Evolutionary conservation across 495 filamentous ascomycete genomes (phyloP).

Genomic region (Penicillium diatomitis): DNA sequence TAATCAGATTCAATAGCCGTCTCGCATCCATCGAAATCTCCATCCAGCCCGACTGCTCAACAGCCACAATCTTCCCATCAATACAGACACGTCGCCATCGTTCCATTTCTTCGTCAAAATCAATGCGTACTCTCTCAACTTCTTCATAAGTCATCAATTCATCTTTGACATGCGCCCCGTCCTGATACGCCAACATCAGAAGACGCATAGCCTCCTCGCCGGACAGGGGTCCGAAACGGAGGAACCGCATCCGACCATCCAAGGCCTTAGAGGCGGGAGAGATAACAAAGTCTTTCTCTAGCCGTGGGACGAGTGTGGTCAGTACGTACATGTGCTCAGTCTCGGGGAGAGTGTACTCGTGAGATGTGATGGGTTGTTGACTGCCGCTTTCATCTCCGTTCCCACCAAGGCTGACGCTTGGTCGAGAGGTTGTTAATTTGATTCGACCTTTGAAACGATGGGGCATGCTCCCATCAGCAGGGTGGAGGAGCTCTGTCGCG

Average conservation of each 20-base stretch:
- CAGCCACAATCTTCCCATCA: conserved; percentile 73
- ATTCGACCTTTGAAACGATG: conserved; percentile 64
- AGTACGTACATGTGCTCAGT: conserved; percentile 60
- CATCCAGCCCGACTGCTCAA: conserved; percentile 65
- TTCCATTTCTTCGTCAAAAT: conserved; percentile 51
- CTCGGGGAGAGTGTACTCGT: conserved; percentile 9
- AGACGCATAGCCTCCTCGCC: conserved; percentile 60
- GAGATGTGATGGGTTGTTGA: background rate
- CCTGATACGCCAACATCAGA: conserved; percentile 66
- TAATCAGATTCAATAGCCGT: conserved; percentile 18
- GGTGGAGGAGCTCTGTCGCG: conserved; percentile 61
- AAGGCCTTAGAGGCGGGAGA: conserved; percentile 59
- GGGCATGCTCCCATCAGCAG: conserved; percentile 44
- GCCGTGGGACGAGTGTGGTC: conserved; percentile 61
- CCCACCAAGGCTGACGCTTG: no score
- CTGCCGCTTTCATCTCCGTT: no score
- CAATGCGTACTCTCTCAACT: conserved; percentile 53
- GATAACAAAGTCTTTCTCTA: conserved; percentile 73
- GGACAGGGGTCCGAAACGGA: conserved; percentile 61
- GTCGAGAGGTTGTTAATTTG: conserved; percentile 12
- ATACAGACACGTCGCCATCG: conserved; percentile 80
- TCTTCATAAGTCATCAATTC: conserved; percentile 54
- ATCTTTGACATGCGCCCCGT: conserved; percentile 60
- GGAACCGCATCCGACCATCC: conserved; percentile 55
- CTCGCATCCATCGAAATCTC: conserved; percentile 41